Percentiles rank a stretch among this genome's conserved stretches.
These are phyloP conservation scores for Nissolia schottii DNA, from an alignment of 306 rosid genomes.

Conservation along the genomic window DNA sequence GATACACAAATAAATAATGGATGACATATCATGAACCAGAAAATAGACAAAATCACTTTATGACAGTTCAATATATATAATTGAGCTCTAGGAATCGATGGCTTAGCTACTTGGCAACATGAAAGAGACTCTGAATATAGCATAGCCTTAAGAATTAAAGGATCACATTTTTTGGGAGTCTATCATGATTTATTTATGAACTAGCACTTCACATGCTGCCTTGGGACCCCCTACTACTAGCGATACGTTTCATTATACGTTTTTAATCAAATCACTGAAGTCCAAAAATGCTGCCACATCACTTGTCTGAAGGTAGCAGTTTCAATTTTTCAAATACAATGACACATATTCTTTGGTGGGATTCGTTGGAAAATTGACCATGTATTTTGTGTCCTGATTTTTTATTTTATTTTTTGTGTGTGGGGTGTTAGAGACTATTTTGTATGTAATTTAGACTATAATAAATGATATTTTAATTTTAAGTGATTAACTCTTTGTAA, in stretches of 20 bases:
- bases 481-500: no score
- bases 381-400: neutral
- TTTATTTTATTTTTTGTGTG: no score
- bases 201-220: constrained; percentile 26
- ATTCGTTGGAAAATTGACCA: constrained; percentile 11
- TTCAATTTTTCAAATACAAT: constrained; percentile 17
- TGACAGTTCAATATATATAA: constrained; percentile 1
- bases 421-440: no score
- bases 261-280: constrained; percentile 29
- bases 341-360: constrained; percentile 20
- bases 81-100: constrained; percentile 26
- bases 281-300: constrained; percentile 33
- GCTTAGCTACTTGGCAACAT: neutral
- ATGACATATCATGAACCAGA: constrained; percentile 21
- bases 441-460: no score
- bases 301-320: constrained; percentile 22
- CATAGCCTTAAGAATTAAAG: constrained; percentile 3
- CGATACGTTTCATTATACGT: constrained; percentile 32
- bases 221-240: constrained; percentile 32
- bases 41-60: constrained; percentile 9
- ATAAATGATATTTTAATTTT: no score
- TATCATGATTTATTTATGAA: no score
- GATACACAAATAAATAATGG: constrained; percentile 31
- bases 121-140: neutral
- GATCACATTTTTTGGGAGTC: constrained; percentile 19